Base-by-base conservation (phyloP, 345 rosid species). In the Aegle marmelos region DNA sequence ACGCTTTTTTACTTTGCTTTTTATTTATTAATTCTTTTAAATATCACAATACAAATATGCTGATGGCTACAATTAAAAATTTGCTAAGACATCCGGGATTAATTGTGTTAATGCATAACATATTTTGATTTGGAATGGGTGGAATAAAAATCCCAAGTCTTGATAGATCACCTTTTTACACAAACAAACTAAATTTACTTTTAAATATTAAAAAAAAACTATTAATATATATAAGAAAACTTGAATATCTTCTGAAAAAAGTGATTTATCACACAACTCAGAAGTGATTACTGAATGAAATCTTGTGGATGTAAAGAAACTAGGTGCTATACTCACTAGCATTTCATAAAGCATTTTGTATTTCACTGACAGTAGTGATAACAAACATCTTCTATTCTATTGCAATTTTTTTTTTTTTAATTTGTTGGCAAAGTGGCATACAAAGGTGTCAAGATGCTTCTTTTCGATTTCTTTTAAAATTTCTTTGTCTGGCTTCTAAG, bases 391-490 rank as follows among this genome's bases (percentile, higher is more conserved):
- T 79, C 57, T 72, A 37, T 77, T 79, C 57, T 72, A 37, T 63
- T 65, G 34, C 73, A 53, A 79, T 68, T 16, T 17, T 67, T 61
- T 63, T 64, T 70, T 60, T 68, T 17, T 34, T 1, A 7, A 13
- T 5, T 48, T 86, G 93, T 87, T 82, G 91, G 89, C 75, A 82
- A 78, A 87, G 77, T 74, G 76, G 82, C 65, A 58, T 69, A 81
- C 95, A 88, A 76, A 84, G 75, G 82, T 73, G 83, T 79, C 78
- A 62, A 75, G 80, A 74, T 86, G 84, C 78, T 77, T 82, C 76
- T 81, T 87, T 71, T 82, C 63, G 69, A 72, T 75, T 83, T 57
- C 63, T 77, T 81, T 86, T 80, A 56, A 63, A 68, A 68, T 72
- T 66, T 75, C 53, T 71, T 67, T 76, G 72, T 75, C 59, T 66